These are phyloP conservation scores for Clarireedia sp. DNA, from an alignment of 2,329 filamentous ascomycete species.

Conservation along the genomic window DNA sequence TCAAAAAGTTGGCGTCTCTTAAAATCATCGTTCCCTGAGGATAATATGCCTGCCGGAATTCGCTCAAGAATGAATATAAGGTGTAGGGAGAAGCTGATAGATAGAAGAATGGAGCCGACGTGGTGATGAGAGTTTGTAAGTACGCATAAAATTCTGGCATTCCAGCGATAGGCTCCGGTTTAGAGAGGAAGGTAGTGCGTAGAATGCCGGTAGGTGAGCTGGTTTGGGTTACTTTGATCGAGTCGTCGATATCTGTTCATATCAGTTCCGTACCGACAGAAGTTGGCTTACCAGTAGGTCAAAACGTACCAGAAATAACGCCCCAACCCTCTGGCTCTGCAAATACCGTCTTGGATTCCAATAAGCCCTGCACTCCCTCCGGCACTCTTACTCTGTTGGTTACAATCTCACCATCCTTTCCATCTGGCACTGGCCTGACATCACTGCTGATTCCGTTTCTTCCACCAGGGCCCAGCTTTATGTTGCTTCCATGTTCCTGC, in stretches of 20 bases:
- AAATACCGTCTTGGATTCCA: constrained; percentile 63
- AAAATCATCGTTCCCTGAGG: constrained; percentile 75
- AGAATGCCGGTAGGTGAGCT: constrained; percentile 74
- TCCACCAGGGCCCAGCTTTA: constrained; percentile 61
- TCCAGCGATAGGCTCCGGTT: constrained; percentile 60
- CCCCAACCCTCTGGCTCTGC: constrained; percentile 75
- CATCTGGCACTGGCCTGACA: constrained; percentile 43
- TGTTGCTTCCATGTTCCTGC: constrained; percentile 17
- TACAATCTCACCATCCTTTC: constrained; percentile 40
- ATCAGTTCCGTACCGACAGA: constrained; percentile 13
- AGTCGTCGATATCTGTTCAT: constrained; percentile 78
- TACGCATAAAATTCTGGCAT: constrained; percentile 80
- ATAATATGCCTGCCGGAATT: constrained; percentile 65
- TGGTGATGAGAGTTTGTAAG: constrained; percentile 45
- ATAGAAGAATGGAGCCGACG: constrained; percentile 75
- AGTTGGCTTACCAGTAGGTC: neutral
- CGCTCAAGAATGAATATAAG: constrained; percentile 75
- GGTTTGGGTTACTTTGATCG: constrained; percentile 85
- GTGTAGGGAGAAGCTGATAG: constrained; percentile 92
- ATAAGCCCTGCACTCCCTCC: constrained; percentile 43
- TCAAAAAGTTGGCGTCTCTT: constrained; percentile 80
- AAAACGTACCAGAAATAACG: constrained; percentile 58
- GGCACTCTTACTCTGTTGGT: constrained; percentile 43
- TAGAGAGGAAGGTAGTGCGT: constrained; percentile 72
- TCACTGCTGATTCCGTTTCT: constrained; percentile 66